Evolutionary conservation across 2,329 filamentous ascomycete species (phyloP).

Genomic region (Didymella keratinophila): DNA sequence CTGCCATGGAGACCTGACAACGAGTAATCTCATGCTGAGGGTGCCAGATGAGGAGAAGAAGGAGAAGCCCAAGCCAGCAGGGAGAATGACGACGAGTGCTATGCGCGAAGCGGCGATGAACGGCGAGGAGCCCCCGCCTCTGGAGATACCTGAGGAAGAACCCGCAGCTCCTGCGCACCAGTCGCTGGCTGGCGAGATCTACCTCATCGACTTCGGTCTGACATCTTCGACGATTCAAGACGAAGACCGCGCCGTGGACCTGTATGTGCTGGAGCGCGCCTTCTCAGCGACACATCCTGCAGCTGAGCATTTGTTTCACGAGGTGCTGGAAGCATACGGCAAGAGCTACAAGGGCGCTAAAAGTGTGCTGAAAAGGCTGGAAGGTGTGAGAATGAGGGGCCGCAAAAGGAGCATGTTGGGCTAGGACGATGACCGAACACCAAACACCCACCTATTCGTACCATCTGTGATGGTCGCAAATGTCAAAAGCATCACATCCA

Average conservation of each 20-base stretch:
- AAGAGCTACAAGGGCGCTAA: conserved; percentile 77
- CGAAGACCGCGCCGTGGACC: conserved; percentile 92
- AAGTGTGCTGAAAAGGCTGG: conserved; percentile 79
- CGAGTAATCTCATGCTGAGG: conserved; percentile 89
- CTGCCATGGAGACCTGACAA: conserved; percentile 94
- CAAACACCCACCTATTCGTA: conserved; percentile 9
- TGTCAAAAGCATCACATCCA: too few relatives aligned
- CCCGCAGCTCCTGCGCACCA: conserved; percentile 10
- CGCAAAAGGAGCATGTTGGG: conserved; percentile 98
- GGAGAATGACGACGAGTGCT: conserved; percentile 32
- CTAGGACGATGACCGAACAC: conserved; percentile 50
- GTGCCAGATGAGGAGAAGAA: conserved; percentile 2
- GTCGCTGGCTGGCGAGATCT: conserved; percentile 69
- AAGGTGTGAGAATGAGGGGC: conserved; percentile 92
- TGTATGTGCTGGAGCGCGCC: conserved; percentile 94
- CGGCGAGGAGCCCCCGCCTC: conserved; percentile 20
- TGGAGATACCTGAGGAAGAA: conserved; percentile 6
- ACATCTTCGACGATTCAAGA: conserved; percentile 82
- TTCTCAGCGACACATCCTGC: conserved; percentile 94
- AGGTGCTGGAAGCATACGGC: conserved; percentile 77
- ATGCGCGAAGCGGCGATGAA: conserved; percentile 37
- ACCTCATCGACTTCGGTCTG: conserved; percentile 94
- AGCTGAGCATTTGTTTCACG: conserved; percentile 77
- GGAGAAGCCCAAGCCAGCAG: conserved; percentile 4
- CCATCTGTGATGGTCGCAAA: not conserved